Base-by-base conservation (phyloP, 139 green algal genomes). In the Chlorella sp. region DNA sequence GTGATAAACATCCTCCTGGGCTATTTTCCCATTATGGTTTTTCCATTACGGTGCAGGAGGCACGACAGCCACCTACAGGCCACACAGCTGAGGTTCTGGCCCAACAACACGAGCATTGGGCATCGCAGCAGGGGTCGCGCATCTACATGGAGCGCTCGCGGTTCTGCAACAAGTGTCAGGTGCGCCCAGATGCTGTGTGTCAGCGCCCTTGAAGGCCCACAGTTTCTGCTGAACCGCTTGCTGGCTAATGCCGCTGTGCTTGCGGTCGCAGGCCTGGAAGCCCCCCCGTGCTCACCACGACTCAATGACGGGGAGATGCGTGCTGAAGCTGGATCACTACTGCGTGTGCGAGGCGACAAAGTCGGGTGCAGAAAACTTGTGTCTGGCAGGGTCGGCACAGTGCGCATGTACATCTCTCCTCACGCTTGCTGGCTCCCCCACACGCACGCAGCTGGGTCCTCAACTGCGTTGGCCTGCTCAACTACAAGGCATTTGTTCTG, bases 401-500 rank as follows among this genome's bases (percentile, higher is more conserved):
- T n/a, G n/a, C n/a, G n/a, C n/a, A n/a, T 55, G 15, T 27, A 55
- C 46, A 15, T 55, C 46, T 55, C 17, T 55, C 19, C 46, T 19
- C 46, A 55, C 46, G 46, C 17, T 55, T 19, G 15, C 46, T 19
- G 17, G 17, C 46, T 19, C 46, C 55, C n/a, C 17, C 27, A 41
- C 9, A 36, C 35, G 53, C 53, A 29, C 1, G 69, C 69, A 75
- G 69, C 58, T 93, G 90, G 94, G 88, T 98, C 14, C 83, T 94
- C 42, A 98, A 98, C 83, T 96, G 87, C 55, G 93, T 98, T 7
- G 95, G 95, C 9, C 82, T 97, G 51, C 76, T 94, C 31, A 98
- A 98, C 82, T 98, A 98, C 88, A 99, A 99, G 86, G 83, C 83
- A 71, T 99, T 99, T 82, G 77, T 98, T 31, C 87, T 97, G 12